Evolutionary conservation across 1,284 basidiomycete genomes (phyloP), one percentile per base, ranked within the genome.

Genomic region (Moesziomyces antarcticus): DNA sequence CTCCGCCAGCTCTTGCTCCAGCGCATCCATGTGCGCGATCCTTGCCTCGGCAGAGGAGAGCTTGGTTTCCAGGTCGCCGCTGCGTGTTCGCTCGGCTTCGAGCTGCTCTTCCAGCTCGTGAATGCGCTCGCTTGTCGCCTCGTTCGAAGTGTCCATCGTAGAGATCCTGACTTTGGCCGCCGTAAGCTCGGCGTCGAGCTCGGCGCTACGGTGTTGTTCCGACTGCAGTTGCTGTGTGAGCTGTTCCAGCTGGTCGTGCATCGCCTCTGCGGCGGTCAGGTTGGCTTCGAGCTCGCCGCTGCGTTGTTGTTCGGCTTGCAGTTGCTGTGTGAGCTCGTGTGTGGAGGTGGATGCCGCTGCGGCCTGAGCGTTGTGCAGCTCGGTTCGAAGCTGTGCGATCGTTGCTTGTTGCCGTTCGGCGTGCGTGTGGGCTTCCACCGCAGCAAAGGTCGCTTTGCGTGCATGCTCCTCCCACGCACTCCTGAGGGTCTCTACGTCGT

Each of bases 401-500:
- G n/a, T 43, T 11, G 41, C 37, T 25, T 30, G 56, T 18, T 45
- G 20, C 1, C 21, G 3, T 2, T 30, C 14, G 9, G 51, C 54
- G 8, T 25, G 43, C 13, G 42, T 13, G 8, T 67, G 59, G 16
- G 50, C 35, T 41, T 74, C 72, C 16, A 45, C 47, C 11, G 43
- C n/a, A 7, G 49, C 25, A 27, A 70, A 74, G 2, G 40, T 8
- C 0, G 58, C 13, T 21, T 41, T 50, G 1, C 42, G 51, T 9
- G 50, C 41, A 9, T 44, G 41, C 7, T 69, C 53, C 25, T 66
- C 59, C 54, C 56, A 59, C 3, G n/a, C 56, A 1, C 8, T 6
- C 6, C 53, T 50, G 1, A 67, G 30, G 1, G 40, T 18, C 22
- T 51, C 59, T 25, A 74, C 43, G 22, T 74, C 72, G 42, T 74